Conservation (phyloP, 2,329 filamentous ascomycete genomes). For the Aureobasidium sp. region DNA sequence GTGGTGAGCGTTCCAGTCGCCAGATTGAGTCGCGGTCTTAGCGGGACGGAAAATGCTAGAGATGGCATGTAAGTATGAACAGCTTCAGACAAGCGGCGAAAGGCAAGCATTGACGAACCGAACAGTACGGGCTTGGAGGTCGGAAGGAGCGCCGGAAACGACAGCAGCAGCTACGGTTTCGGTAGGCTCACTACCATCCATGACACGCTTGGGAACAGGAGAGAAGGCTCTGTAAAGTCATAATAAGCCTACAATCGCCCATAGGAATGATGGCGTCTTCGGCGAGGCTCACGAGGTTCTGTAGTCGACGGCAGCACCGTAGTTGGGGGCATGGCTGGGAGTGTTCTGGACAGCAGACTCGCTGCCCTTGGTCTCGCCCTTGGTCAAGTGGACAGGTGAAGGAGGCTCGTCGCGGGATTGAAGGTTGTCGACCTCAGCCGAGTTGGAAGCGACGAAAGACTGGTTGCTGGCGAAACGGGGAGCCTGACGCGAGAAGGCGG, state of each 20-base stretch:
- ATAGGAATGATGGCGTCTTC: not conserved
- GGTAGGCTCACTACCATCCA: conserved; percentile 80
- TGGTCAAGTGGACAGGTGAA: conserved; percentile 11
- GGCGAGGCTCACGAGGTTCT: conserved; percentile 67
- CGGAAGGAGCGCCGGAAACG: conserved; percentile 84
- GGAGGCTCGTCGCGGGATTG: conserved; percentile 13
- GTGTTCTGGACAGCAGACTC: conserved; percentile 42
- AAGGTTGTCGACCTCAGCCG: conserved; percentile 23
- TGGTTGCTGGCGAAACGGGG: conserved; percentile 15
- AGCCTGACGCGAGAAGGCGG: not conserved
- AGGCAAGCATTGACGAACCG: conserved; percentile 50
- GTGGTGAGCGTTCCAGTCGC: conserved; percentile 70
- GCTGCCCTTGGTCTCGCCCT: conserved; percentile 40
- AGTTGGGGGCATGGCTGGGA: conserved; percentile 67
- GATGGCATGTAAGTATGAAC: conserved; percentile 1
- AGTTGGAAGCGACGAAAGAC: conserved; percentile 27
- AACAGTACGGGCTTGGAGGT: conserved; percentile 88
- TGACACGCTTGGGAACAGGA: conserved; percentile 78
- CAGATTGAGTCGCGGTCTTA: conserved; percentile 95
- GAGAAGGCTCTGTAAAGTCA: conserved; percentile 63
- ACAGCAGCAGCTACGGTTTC: conserved; percentile 71
- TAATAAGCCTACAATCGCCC: conserved; percentile 19
- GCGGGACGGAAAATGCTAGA: conserved; percentile 79
- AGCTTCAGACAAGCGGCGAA: conserved; percentile 13
- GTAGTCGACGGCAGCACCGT: conserved; percentile 72